Base-by-base conservation (phyloP, 1,284 basidiomycete species). In the Cerrena zonata region DNA sequence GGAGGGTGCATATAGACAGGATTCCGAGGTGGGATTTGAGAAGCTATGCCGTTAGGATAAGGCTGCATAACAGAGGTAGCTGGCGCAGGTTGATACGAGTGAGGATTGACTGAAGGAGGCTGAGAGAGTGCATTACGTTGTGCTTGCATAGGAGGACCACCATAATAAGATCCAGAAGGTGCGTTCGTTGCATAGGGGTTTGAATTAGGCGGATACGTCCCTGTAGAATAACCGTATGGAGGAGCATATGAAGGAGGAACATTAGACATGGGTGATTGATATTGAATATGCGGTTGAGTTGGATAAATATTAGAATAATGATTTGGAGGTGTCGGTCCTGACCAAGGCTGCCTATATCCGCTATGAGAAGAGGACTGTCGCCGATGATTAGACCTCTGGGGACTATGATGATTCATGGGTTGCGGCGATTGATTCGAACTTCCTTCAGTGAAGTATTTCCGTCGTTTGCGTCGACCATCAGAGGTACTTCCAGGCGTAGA, bases 71-170 rank as follows among this genome's bases (percentile, higher is more conserved):
- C 30, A 15, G n/a, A n/a, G n/a, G n/a, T n/a, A n/a, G 42, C 42
- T 44, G 21, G 25, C 19, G 34, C 45, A 23, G 45, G 45, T 18
- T 46, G 34, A 27, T 25, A 46, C 5, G 45, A 13, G 30, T 46
- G 22, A 46, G 7, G 15, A 34, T 7, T 34, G 30, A 7, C 30
- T 34, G 30, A 7, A 34, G 30, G 7, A 7, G 30, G 15, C 15
- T 7, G 7, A 34, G 30, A 34, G 15, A 15, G 7, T 34, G 30
- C 7, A 7, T 7, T 15, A 34, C 30, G 15, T 34, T 34, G 30
- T 34, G 30, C 7, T 34, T 7, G 15, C 15, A 15, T 15, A 7
- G 15, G 7, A 15, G 7, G 7, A 34, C 15, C 7, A 34, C 7
- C 7, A 34, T 34, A 34, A 15, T 34, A 34, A 7, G 30, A 7